Base-by-base conservation (phyloP, 75 land plant species). In the Azolla pinnata region DNA sequence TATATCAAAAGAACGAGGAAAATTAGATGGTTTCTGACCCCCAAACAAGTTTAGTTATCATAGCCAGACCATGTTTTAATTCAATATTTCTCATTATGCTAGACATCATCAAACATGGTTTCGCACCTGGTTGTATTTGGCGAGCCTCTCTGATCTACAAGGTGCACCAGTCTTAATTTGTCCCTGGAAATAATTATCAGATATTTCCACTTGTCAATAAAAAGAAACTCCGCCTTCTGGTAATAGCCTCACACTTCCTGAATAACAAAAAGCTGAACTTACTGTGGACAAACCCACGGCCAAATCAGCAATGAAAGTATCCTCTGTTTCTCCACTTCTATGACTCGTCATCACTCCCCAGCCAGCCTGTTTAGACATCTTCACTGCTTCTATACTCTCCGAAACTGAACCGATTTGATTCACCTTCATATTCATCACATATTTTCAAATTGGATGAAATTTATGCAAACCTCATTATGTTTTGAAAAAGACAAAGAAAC, bases 271-370 rank as follows among this genome's bases (percentile, higher is more conserved):
- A 46, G 49, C n/a, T 30, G 27, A 34, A 53, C 65, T 79, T 67
- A 88, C 96, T 44, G 96, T 95, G 16, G 99, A 71, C 73, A 95
- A 73, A n/a, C 99, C 96, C 4, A 95, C 99, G 9, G 99, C 85
- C 25, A 95, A 83, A 62, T 95, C 99, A 44, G 96, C 99, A 73
- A 95, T 95, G 74, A 95, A 95, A n/a, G 97, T 90, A 54, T 95
- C 96, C 55, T 95, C 96, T 0, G 99, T 95, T 56, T 95, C 99
- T 34, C 99, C 99, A 83, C 96, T 89, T 67, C 99, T 73, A 67
- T 95, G 99, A 61, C 99, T 95, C 14, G 96, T 86, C 99, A 95
- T 95, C 25, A 95, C 91, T 48, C 99, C 99, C 99, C 99, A 95
- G 21, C 97, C 99, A 64, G 96, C 99, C 16, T 55, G 62, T 65